phyloP scores from a whole-genome alignment of 352 stramenopile species.

The Phytophthora meadii region DNA sequence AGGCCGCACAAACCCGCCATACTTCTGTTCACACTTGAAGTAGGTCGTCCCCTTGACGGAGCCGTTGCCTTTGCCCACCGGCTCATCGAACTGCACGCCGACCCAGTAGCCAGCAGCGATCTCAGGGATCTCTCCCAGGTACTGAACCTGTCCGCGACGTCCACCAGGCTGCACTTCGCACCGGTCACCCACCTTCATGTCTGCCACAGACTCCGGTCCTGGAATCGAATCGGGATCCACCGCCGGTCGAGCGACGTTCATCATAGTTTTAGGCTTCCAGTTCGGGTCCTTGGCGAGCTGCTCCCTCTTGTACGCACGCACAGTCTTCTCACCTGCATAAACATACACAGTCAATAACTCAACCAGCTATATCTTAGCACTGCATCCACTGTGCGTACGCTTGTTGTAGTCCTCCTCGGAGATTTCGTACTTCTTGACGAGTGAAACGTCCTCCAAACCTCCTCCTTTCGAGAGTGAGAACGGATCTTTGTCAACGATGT shows the following conservation, averaged over 20 bases:
- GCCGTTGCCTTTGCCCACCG: slow-evolving; percentile 93
- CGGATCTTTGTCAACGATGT: slow-evolving; percentile 97
- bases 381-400: slow-evolving; percentile 51
- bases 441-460: slow-evolving; percentile 96
- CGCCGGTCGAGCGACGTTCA: slow-evolving; percentile 48
- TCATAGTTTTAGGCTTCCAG: slow-evolving; percentile 92
- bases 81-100: slow-evolving; percentile 97
- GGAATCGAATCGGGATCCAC: slow-evolving; percentile 51
- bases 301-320: slow-evolving; percentile 96
- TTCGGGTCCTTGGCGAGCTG: slow-evolving; percentile 96
- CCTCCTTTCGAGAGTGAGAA: slow-evolving; percentile 95
- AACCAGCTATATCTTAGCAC: background rate
- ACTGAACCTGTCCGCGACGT: slow-evolving; percentile 93
- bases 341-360: slow-evolving; percentile 4
- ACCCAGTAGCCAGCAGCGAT: slow-evolving; percentile 93
- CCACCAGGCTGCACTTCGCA: slow-evolving; percentile 97
- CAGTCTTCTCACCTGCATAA: slow-evolving; percentile 92
- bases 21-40: slow-evolving; percentile 93
- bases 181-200: slow-evolving; percentile 93
- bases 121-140: slow-evolving; percentile 92
- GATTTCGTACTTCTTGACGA: slow-evolving; percentile 99
- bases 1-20: slow-evolving; percentile 95
- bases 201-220: slow-evolving; percentile 72
- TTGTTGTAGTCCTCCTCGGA: slow-evolving; percentile 99
- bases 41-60: slow-evolving; percentile 92